phyloP scores from a whole-genome alignment of 768 basidiomycete species.

The Baorangia bicolor region DNA sequence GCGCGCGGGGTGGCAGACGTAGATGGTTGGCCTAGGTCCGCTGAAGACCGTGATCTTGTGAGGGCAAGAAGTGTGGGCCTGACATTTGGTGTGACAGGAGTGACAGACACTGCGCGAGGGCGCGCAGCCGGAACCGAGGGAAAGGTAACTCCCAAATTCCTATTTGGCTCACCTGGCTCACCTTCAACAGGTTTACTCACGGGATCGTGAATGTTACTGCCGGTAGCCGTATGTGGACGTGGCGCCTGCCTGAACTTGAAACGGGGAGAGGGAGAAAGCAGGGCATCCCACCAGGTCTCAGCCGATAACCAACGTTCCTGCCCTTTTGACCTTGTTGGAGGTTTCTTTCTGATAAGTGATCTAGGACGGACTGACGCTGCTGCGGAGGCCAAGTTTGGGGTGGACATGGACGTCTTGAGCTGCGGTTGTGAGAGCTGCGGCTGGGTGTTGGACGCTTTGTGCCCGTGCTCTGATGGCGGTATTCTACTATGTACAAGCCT shows the following conservation, averaged over 20 bases:
- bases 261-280: constrained; percentile 74
- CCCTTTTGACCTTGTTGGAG: constrained; percentile 35
- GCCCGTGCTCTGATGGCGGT: constrained; percentile 10
- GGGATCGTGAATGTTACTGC: constrained; percentile 46
- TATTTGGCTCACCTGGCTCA: constrained; percentile 1
- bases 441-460: not conserved
- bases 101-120: constrained; percentile 23
- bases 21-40: constrained; percentile 18
- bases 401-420: constrained; percentile 59
- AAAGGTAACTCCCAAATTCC: constrained; percentile 2
- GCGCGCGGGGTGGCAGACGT: not conserved
- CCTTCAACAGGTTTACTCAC: constrained; percentile 43
- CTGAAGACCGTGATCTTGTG: constrained; percentile 22
- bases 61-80: constrained; percentile 1
- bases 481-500: not conserved
- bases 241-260: constrained; percentile 50
- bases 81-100: not conserved
- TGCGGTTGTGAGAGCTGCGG: not conserved
- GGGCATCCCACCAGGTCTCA: constrained; percentile 80
- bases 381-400: constrained; percentile 55
- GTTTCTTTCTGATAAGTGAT: constrained; percentile 20
- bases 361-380: constrained; percentile 5
- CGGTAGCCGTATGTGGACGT: constrained; percentile 16
- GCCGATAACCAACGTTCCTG: constrained; percentile 69
- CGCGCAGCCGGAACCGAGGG: constrained; percentile 13